phyloP scores from a whole-genome alignment of 805 yeast genomes.

The Candida argentea region DNA sequence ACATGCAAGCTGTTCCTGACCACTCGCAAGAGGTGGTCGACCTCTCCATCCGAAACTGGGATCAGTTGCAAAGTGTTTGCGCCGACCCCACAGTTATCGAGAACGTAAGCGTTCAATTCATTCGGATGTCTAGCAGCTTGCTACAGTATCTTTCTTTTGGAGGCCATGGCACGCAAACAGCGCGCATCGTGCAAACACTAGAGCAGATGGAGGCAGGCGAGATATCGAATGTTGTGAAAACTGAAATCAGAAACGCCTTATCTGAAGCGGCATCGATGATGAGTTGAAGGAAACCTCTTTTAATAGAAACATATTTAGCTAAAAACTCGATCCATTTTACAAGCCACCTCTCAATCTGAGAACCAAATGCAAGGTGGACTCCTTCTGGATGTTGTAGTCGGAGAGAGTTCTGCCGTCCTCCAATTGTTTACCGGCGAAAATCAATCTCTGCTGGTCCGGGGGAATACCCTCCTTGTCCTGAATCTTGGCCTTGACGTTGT shows the following conservation, averaged over 20 bases:
- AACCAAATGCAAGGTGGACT: conserved; percentile 90
- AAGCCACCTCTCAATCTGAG: conserved; percentile 94
- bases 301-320: conserved; percentile 5
- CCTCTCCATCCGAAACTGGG: conserved; percentile 17
- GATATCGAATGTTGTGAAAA: conserved; percentile 8
- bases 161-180: conserved; percentile 3
- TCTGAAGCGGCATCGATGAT: neutral
- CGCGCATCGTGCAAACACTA: conserved; percentile 6
- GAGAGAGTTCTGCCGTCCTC: conserved; percentile 94
- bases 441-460: conserved; percentile 94
- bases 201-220: too few species aligned
- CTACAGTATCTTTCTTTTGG: too few species aligned
- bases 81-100: conserved; percentile 38
- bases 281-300: neutral
- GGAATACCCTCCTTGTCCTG: conserved; percentile 98
- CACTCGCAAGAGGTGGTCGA: conserved; percentile 2
- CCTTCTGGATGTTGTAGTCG: conserved; percentile 98
- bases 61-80: conserved; percentile 16
- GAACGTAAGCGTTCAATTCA: conserved; percentile 45
- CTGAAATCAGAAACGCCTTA: neutral
- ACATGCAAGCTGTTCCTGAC: neutral
- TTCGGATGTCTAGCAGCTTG: conserved; percentile 19
- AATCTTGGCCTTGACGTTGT: conserved; percentile 76
- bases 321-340: conserved; percentile 13
- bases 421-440: conserved; percentile 96